phyloP scores from a whole-genome alignment of 2,329 filamentous ascomycete species.

The Colletotrichum sp. region DNA sequence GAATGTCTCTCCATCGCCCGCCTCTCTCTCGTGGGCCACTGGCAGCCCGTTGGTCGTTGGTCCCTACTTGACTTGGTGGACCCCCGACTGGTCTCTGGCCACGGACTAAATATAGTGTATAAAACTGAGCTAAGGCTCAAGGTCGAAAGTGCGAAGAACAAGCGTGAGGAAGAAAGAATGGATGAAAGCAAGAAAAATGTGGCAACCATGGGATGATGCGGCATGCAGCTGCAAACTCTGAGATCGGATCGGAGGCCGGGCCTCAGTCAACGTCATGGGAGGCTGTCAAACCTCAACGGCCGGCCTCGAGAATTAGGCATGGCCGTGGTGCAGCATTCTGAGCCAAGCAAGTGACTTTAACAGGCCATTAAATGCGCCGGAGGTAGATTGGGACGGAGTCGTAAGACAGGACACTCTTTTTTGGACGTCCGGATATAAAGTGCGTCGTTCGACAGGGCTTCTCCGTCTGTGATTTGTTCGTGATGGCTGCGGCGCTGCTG shows the following conservation, averaged over 20 bases:
- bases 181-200: background rate
- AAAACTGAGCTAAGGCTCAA: background rate
- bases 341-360: background rate
- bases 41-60: constrained; percentile 5
- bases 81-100: background rate
- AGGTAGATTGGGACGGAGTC: background rate
- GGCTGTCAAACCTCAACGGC: background rate
- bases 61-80: background rate
- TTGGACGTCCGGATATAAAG: background rate
- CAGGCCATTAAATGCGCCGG: background rate
- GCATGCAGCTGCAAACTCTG: background rate
- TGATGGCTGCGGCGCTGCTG: background rate
- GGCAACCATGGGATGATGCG: background rate
- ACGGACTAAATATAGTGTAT: constrained; percentile 16
- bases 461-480: background rate
- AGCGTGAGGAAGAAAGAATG: background rate
- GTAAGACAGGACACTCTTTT: background rate
- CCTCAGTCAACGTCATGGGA: constrained; percentile 1
- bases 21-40: background rate
- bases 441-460: background rate
- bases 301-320: background rate
- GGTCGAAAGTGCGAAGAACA: background rate
- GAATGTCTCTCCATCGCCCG: constrained; percentile 1
- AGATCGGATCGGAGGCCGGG: background rate
- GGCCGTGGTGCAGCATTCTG: background rate